Evolutionary conservation across 768 basidiomycete species (phyloP).

Genomic region (Termitomyces sp.): DNA sequence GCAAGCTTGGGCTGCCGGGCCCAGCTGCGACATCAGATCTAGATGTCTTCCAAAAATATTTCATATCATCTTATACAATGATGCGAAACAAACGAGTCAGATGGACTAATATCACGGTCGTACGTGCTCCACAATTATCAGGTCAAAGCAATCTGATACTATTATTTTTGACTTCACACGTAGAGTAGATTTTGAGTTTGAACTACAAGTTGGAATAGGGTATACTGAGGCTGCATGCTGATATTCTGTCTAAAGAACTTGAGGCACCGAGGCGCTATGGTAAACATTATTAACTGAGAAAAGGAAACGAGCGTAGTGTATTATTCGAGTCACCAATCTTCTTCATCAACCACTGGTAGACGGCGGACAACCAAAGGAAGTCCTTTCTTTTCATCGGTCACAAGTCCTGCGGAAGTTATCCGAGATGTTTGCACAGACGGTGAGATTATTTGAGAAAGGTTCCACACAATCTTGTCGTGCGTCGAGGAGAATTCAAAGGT

Average conservation of each 20-base stretch:
- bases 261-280: background rate
- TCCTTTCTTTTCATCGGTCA: slow-evolving; percentile 31
- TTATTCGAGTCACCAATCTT: background rate
- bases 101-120: background rate
- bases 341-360: slow-evolving; percentile 3
- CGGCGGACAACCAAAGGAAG: slow-evolving; percentile 29
- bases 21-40: background rate
- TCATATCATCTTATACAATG: too few relatives aligned
- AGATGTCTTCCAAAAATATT: background rate
- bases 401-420: slow-evolving; percentile 7
- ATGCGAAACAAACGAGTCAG: background rate
- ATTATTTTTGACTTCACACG: background rate
- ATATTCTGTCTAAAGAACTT: too few relatives aligned
- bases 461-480: slow-evolving; percentile 39
- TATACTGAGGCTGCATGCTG: background rate
- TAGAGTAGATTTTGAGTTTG: background rate
- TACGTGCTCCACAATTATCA: background rate
- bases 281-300: background rate
- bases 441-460: slow-evolving; percentile 44
- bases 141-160: background rate
- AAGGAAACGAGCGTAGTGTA: background rate
- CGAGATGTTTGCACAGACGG: slow-evolving; percentile 30
- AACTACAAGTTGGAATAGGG: background rate
- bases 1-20: too few relatives aligned
- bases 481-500: slow-evolving; percentile 33